Evolutionary conservation across 345 rosid genomes (phyloP), one percentile per base, ranked within the genome.

Genomic region (Arabidopsis suecica): DNA sequence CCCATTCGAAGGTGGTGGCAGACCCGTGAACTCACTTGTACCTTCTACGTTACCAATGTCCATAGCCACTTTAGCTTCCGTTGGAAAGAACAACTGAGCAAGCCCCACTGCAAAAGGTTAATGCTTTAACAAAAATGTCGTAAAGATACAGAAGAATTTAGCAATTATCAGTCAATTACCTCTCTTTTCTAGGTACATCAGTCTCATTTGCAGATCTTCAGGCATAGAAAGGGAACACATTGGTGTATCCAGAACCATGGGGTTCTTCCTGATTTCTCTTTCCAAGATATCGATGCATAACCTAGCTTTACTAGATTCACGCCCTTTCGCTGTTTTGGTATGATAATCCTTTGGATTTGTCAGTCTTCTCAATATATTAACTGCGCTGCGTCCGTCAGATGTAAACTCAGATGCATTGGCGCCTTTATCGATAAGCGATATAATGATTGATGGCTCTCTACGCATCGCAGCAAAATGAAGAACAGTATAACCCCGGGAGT

Each of bases 391-490:
- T 68, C 91, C 98, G 83, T 89, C 96, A n/a, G 14, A 70, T 5
- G 98, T 90, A 47, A 88, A 79, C 16, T 84, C 88, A 54, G 83
- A 83, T n/a, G 87, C 91, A 75, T 75, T 88, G 50, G 98, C 98
- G 12, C 98, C 98, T 83, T 88, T 82, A 3, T 81, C 77, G 63
- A 95, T 82, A 65, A 95, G 84, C 0, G 96, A 84, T 62, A 92
- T 80, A 50, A 95, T 81, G 42, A 95, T 82, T 0, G 88, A 86
- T 9, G 97, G 93, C 75, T 92, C 94, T 79, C 78, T 95, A 44
- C 93, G 88, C 91, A 89, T 92, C 0, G 96, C 96, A 69, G 98
- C 96, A n/a, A 92, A 69, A 54, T 95, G 99, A n/a, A 95, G 97
- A 71, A 89, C 93, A 0, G 98, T 86, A 72, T 87, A 90, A 60